Conservation (phyloP, 73 alveolate genomes). For the Paramecium sexaurelia region DNA sequence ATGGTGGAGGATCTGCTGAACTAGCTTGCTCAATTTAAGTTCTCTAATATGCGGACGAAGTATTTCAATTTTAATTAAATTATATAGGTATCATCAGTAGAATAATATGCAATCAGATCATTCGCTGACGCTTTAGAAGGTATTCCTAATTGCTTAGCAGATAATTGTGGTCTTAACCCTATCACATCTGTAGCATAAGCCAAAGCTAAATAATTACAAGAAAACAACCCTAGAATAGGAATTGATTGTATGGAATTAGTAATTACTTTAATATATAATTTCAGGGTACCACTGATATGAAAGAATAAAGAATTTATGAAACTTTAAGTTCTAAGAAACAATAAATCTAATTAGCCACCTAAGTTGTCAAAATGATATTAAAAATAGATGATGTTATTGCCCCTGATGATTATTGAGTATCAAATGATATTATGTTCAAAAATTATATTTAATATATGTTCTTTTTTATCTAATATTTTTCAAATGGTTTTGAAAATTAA, state of each 20-base stretch:
- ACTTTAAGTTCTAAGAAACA: conserved; percentile 79
- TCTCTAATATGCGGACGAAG: conserved; percentile 36
- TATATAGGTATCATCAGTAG: conserved; percentile 71
- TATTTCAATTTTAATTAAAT: not conserved
- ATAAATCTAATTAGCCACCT: conserved; percentile 93
- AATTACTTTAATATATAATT: not conserved
- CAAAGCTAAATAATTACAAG: conserved; percentile 76
- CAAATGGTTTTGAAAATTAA: not conserved
- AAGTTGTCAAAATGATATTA: conserved; percentile 98
- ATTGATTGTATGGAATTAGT: conserved; percentile 68
- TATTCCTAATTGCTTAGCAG: conserved; percentile 95
- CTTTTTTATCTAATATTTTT: not conserved
- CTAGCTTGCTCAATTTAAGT: conserved; percentile 76
- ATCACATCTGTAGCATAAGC: conserved; percentile 92
- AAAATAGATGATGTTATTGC: conserved; percentile 97
- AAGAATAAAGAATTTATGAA: conserved; percentile 92
- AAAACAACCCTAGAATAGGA: conserved; percentile 59
- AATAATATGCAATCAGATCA: conserved; percentile 96
- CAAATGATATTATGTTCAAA: not conserved
- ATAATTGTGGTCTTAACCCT: conserved; percentile 96
- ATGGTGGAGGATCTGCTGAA: conserved; percentile 99
- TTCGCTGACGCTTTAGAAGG: conserved; percentile 98
- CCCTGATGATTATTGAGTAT: conserved; percentile 60
- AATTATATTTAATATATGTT: not conserved
- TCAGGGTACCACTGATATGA: conserved; percentile 93